These are phyloP conservation scores for Eustoma russellianum DNA, from an alignment of 257 asterid species.

Conservation along the genomic window DNA sequence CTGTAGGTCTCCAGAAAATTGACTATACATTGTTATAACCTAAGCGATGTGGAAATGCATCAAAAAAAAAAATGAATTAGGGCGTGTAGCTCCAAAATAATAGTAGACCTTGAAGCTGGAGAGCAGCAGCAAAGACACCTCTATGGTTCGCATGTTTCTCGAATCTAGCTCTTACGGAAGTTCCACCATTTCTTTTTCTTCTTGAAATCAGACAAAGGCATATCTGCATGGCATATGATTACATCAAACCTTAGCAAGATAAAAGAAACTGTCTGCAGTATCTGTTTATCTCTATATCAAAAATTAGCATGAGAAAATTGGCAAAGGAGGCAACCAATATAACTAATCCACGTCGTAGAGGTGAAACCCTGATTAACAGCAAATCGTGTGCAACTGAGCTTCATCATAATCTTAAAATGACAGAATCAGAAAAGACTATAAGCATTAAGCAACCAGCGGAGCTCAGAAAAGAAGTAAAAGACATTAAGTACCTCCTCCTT, in stretches of 20 bases:
- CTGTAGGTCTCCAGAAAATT: not conserved
- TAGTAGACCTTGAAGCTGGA: slow-evolving; percentile 1
- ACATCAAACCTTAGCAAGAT: too few species aligned
- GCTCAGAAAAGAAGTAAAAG: not conserved
- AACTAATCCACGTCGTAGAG: too few species aligned
- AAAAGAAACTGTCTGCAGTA: too few species aligned
- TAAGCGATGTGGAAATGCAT: not conserved
- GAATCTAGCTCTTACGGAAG: slow-evolving; percentile 49
- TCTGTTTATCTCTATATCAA: too few species aligned
- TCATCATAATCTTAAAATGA: too few species aligned
- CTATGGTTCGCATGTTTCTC: not conserved
- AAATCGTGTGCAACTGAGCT: too few species aligned
- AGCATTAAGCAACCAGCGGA: too few species aligned
- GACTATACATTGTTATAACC: slow-evolving; percentile 2
- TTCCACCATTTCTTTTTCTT: slow-evolving; percentile 93
- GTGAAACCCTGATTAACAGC: too few species aligned
- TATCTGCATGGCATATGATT: slow-evolving; percentile 33
- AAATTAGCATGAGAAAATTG: too few species aligned
- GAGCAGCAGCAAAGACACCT: slow-evolving; percentile 1
- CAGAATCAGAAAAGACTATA: not conserved
- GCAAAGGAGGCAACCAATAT: too few species aligned
- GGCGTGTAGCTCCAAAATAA: too few species aligned
- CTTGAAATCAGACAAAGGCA: slow-evolving; percentile 50
- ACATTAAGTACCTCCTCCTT: slow-evolving; percentile 44
- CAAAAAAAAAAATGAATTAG: too few species aligned